Conservation (phyloP, 768 basidiomycete genomes). For the Scleroderma citrinum region DNA sequence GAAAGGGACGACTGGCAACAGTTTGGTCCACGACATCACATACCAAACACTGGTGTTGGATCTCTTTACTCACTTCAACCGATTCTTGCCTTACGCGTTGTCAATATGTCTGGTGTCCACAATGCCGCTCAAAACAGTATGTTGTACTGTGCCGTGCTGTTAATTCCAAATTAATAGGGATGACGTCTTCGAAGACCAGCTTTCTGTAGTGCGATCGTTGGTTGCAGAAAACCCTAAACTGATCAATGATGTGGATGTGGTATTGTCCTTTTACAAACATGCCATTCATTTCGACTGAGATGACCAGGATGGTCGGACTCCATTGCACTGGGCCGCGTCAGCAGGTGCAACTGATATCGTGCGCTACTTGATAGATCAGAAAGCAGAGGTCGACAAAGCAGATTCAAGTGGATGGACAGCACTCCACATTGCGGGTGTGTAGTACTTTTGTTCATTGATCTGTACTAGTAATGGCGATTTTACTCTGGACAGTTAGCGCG, state of each 20-base stretch:
- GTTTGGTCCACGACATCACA: too few relatives aligned
- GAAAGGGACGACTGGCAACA: too few relatives aligned
- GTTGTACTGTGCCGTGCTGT: slow-evolving; percentile 6
- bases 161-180: not conserved
- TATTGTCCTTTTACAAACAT: slow-evolving; percentile 23
- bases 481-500: slow-evolving; percentile 56
- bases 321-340: slow-evolving; percentile 83
- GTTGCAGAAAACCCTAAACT: slow-evolving; percentile 55
- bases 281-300: not conserved
- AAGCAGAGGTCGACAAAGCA: slow-evolving; percentile 56
- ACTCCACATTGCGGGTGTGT: slow-evolving; percentile 70
- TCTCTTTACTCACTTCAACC: too few relatives aligned
- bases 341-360: slow-evolving; percentile 64
- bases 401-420: slow-evolving; percentile 74
- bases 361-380: slow-evolving; percentile 62
- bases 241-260: slow-evolving; percentile 58
- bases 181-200: slow-evolving; percentile 46
- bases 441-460: not conserved
- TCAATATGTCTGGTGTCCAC: slow-evolving; percentile 48
- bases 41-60: too few relatives aligned
- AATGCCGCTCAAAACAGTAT: slow-evolving; percentile 66
- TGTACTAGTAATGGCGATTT: not conserved
- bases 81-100: not conserved
- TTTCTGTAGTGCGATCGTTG: slow-evolving; percentile 62
- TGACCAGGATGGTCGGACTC: slow-evolving; percentile 66